Percentiles rank a stretch among this genome's conserved stretches.
These are phyloP conservation scores for Clavispora carvajalis DNA, from an alignment of 805 yeast genomes.

Conservation along the genomic window DNA sequence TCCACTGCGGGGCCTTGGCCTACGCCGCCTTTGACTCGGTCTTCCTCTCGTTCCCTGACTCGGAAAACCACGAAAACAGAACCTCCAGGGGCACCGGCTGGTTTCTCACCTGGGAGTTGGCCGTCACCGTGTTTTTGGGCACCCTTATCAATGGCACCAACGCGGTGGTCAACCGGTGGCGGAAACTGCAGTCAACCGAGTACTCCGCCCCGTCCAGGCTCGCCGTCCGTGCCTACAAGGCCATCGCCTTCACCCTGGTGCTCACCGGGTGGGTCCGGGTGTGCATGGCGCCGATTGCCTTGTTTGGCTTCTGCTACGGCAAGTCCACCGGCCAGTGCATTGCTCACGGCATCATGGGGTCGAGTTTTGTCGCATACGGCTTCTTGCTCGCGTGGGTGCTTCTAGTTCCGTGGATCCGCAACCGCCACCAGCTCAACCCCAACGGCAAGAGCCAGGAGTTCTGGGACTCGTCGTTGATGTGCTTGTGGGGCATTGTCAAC, in stretches of 20 bases:
- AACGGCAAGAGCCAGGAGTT: conserved; percentile 64
- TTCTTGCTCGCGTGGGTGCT: conserved; percentile 62
- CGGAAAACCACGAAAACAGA: conserved; percentile 58
- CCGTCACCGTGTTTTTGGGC: conserved; percentile 49
- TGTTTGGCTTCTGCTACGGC: conserved; percentile 83
- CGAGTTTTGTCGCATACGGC: conserved; percentile 79
- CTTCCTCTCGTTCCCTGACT: conserved; percentile 58
- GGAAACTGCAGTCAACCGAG: conserved; percentile 2
- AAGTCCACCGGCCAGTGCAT: conserved; percentile 88
- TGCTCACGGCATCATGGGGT: conserved; percentile 97
- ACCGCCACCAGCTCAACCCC: conserved; percentile 26
- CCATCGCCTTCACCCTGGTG: conserved; percentile 41
- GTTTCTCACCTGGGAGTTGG: conserved; percentile 47
- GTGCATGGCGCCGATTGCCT: conserved; percentile 75
- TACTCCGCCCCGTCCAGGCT: conserved; percentile 7
- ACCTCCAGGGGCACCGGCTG: conserved; percentile 67
- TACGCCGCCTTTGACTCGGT: conserved; percentile 56
- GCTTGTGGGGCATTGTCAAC: conserved; percentile 87
- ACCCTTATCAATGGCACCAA: conserved; percentile 50
- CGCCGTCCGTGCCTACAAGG: conserved; percentile 29
- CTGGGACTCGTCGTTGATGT: conserved; percentile 76
- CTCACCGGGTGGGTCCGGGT: conserved; percentile 74
- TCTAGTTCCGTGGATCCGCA: conserved; percentile 69
- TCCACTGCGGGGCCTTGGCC: conserved; percentile 11
- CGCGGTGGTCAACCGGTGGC: conserved; percentile 26